Evolutionary conservation across 2,329 filamentous ascomycete genomes (phyloP).

Genomic region (Cladosporium sp.): DNA sequence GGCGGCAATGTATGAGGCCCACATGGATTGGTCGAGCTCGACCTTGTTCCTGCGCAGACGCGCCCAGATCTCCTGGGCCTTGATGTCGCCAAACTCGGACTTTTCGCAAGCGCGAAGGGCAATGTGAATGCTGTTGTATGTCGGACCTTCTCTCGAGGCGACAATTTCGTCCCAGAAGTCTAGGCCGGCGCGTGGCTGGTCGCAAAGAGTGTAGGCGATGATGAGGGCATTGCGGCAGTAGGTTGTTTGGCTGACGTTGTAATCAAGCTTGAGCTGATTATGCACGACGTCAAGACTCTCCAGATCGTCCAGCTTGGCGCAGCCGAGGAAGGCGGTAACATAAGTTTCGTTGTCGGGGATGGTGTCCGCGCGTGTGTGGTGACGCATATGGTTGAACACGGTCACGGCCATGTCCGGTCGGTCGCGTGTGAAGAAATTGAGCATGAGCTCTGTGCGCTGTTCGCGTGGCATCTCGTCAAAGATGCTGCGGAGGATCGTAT

Average conservation of each 20-base stretch:
- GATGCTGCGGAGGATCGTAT: slow-evolving; percentile 53
- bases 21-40: slow-evolving; percentile 67
- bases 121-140: slow-evolving; percentile 72
- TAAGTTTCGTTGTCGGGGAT: slow-evolving; percentile 73
- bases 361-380: slow-evolving; percentile 57
- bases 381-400: slow-evolving; percentile 92
- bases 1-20: slow-evolving; percentile 70
- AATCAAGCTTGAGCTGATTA: slow-evolving; percentile 92
- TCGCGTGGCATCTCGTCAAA: slow-evolving; percentile 60
- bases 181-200: slow-evolving; percentile 61
- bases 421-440: slow-evolving; percentile 71
- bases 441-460: slow-evolving; percentile 69
- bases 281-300: slow-evolving; percentile 71
- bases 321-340: slow-evolving; percentile 68
- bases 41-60: slow-evolving; percentile 71
- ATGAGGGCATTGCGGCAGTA: slow-evolving; percentile 78
- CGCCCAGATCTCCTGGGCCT: slow-evolving; percentile 59
- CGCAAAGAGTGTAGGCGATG: slow-evolving; percentile 72
- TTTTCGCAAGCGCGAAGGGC: slow-evolving; percentile 76
- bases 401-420: slow-evolving; percentile 80
- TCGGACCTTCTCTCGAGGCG: slow-evolving; percentile 78
- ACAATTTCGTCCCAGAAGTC: slow-evolving; percentile 81
- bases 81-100: slow-evolving; percentile 40
- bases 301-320: slow-evolving; percentile 39
- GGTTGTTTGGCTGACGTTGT: slow-evolving; percentile 71